phyloP scores from a whole-genome alignment of 2,329 filamentous ascomycete species.

The Trichophyton rubrum region DNA sequence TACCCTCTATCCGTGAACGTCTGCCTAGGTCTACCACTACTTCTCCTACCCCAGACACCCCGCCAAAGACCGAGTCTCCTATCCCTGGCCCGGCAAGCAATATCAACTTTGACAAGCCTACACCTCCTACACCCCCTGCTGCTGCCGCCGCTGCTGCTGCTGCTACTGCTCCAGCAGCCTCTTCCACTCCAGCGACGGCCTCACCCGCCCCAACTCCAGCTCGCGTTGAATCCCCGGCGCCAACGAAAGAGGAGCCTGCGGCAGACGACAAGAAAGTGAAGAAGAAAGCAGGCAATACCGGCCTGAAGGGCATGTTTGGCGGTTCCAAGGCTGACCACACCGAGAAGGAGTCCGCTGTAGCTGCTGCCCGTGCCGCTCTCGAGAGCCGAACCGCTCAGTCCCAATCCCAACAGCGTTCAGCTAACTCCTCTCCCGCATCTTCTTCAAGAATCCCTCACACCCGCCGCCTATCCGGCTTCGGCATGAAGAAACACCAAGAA shows the following conservation, averaged over 20 bases:
- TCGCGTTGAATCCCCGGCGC: slow-evolving; percentile 11
- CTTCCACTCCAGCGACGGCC: slow-evolving; percentile 3
- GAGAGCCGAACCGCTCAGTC: slow-evolving; percentile 26
- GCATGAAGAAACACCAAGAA: slow-evolving; percentile 24
- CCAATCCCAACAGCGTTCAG: neutral
- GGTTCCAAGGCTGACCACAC: slow-evolving; percentile 24
- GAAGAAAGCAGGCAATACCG: slow-evolving; percentile 31
- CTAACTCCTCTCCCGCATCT: slow-evolving; percentile 17
- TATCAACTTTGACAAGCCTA: slow-evolving; percentile 5
- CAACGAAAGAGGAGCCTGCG: neutral
- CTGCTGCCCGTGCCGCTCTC: slow-evolving; percentile 32
- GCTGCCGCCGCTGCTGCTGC: neutral
- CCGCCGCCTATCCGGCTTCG: slow-evolving; percentile 15
- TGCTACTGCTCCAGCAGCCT: neutral
- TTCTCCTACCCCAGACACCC: neutral
- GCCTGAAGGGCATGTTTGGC: slow-evolving; percentile 35
- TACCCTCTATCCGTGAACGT: neutral
- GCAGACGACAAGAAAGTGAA: slow-evolving; percentile 33
- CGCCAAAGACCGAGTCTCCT: neutral
- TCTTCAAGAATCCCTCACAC: slow-evolving; percentile 6
- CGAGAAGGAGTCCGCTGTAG: slow-evolving; percentile 23
- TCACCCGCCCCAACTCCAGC: slow-evolving; percentile 14
- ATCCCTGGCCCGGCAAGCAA: neutral
- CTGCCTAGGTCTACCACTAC: neutral
- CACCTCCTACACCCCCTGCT: neutral